These are phyloP conservation scores for Hymenoscyphus occultus DNA, from an alignment of 2,329 filamentous ascomycete genomes.

Conservation along the genomic window DNA sequence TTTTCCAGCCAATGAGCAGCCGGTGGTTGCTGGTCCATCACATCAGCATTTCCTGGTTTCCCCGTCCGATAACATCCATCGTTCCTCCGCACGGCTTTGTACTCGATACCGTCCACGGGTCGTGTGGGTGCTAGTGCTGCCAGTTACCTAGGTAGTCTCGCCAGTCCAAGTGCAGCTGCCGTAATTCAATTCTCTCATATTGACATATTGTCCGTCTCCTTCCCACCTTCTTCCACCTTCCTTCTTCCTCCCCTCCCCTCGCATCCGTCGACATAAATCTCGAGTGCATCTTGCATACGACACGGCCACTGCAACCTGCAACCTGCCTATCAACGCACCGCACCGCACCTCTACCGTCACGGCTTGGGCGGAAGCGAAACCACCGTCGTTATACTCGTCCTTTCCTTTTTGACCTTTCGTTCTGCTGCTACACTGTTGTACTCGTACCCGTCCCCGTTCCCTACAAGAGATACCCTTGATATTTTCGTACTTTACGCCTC, in stretches of 20 bases:
- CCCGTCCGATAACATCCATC: too few species aligned
- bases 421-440: neutral
- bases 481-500: neutral
- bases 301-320: neutral
- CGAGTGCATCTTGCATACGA: constrained; percentile 2
- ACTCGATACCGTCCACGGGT: too few species aligned
- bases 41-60: neutral
- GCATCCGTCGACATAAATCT: neutral
- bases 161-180: too few species aligned
- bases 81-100: too few species aligned
- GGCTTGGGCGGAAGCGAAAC: neutral
- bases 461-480: neutral
- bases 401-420: neutral
- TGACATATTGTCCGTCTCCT: neutral
- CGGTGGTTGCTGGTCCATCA: too few species aligned
- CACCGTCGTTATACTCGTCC: constrained; percentile 5
- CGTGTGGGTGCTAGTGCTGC: too few species aligned
- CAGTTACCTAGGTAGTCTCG: too few species aligned
- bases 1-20: neutral
- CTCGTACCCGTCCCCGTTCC: neutral
- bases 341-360: neutral
- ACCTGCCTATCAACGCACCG: neutral
- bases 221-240: neutral
- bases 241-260: neutral
- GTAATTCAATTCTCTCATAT: too few species aligned